Evolutionary conservation across 495 filamentous ascomycete species (phyloP).

Genomic region (Penicillium turbatum): DNA sequence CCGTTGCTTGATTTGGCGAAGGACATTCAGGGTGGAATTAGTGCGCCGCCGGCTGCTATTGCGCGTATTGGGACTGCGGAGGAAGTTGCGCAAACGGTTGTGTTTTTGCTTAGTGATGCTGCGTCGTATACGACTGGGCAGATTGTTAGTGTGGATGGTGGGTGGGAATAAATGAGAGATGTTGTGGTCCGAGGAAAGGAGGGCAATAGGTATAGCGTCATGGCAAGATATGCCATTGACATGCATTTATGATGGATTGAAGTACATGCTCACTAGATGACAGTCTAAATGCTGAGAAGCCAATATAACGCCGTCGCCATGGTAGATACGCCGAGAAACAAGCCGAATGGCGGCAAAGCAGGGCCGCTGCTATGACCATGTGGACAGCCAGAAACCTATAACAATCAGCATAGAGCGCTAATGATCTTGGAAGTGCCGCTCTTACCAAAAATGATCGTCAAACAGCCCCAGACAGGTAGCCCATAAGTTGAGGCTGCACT

Average conservation of each 20-base stretch:
- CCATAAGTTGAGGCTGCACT: not conserved
- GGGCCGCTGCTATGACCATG: conserved; percentile 11
- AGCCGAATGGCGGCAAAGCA: not conserved
- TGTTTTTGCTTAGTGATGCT: conserved; percentile 54
- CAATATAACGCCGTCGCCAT: conserved; percentile 10
- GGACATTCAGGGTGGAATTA: conserved; percentile 32
- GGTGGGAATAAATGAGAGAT: conserved; percentile 25
- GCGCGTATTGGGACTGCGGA: conserved; percentile 41
- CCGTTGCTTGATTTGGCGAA: conserved; percentile 40
- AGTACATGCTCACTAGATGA: not conserved
- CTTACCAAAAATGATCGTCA: conserved; percentile 13
- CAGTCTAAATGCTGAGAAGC: not conserved
- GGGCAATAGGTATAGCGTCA: not conserved
- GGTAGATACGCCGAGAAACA: conserved; percentile 8
- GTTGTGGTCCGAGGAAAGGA: not conserved
- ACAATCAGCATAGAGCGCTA: not conserved
- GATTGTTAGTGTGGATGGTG: conserved; percentile 41
- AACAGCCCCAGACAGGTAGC: conserved; percentile 7
- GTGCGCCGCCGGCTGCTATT: conserved; percentile 38
- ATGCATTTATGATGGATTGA: not conserved
- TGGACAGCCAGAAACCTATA: conserved; percentile 22
- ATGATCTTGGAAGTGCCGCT: not conserved
- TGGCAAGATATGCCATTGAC: not conserved
- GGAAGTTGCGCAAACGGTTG: conserved; percentile 51
- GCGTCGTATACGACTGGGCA: conserved; percentile 51